Conservation (phyloP, 2,329 filamentous ascomycete species). For the Pseudocercospora fijiensis region DNA sequence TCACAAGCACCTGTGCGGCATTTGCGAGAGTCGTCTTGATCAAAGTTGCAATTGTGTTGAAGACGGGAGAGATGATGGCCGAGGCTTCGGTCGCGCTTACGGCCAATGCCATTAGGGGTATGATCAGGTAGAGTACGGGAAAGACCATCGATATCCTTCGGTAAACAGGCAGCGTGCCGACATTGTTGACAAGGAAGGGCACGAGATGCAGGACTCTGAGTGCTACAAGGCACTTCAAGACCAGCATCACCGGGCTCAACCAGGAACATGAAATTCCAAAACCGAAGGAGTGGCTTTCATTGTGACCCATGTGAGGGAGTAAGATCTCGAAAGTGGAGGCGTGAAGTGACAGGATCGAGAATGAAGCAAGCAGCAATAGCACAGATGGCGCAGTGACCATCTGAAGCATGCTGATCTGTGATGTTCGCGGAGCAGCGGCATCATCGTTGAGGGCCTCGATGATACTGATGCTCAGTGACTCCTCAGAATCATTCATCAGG, state of each 20-base stretch:
- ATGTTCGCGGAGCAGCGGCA: constrained; percentile 27
- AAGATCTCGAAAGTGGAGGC: constrained; percentile 54
- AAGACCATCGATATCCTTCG: constrained; percentile 44
- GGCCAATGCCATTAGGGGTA: constrained; percentile 42
- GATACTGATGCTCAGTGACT: constrained; percentile 40
- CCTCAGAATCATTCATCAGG: constrained; percentile 33
- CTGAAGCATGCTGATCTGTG: constrained; percentile 47
- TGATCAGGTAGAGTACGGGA: constrained; percentile 43
- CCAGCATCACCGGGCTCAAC: constrained; percentile 45
- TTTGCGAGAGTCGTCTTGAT: constrained; percentile 46
- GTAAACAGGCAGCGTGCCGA: constrained; percentile 47
- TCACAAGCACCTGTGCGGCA: constrained; percentile 45
- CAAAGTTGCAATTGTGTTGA: constrained; percentile 44
- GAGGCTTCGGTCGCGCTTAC: constrained; percentile 35
- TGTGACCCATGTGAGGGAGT: constrained; percentile 50
- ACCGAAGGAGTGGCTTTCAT: constrained; percentile 45
- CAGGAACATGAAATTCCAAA: constrained; percentile 50
- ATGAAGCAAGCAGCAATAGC: constrained; percentile 49
- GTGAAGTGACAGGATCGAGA: constrained; percentile 57
- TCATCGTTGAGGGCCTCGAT: constrained; percentile 36
- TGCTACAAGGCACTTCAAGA: constrained; percentile 45
- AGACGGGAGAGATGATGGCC: constrained; percentile 39
- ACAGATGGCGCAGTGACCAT: constrained; percentile 50
- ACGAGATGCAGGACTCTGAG: constrained; percentile 41
- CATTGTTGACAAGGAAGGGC: constrained; percentile 40